Evolutionary conservation across 176 grass and related monocot species (phyloP), one percentile per base, ranked within the genome.

Genomic region (Carex parvula): DNA sequence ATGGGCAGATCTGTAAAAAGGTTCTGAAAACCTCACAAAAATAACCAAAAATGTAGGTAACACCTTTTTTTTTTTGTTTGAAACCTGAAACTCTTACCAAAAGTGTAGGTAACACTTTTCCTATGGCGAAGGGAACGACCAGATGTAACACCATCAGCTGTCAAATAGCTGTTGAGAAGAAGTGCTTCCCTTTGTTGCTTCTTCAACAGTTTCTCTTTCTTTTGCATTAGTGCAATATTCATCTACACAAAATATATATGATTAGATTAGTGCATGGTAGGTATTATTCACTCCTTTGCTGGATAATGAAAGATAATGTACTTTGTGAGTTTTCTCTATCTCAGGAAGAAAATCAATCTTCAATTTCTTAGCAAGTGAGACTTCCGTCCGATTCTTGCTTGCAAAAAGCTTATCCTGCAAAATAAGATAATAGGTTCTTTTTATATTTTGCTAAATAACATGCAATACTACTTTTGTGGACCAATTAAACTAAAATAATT

Each of bases 141-240:
- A 78, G 92, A 90, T 16, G 95, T 91, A 88, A 91, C 88, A 33
- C 95, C 88, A 86, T 95, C 85, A 48, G 90, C 86, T 59, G 87
- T 87, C 79, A 95, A 92, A 76, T 84, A 93, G 57, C 91, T 94
- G 54, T 93, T 89, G 4, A 98, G 91, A 79, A 95, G 92, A 53
- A 98, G 86, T 57, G 95, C 92, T 91, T 98, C 91, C 84, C 95
- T 95, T 87, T 95, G 95, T 85, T 95, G 92, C 85, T 98, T 98
- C 82, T 93, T 98, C 30, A 95, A 82, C 79, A 93, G 79, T 83
- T 81, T 98, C 84, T 95, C 92, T 80, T 95, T 98, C 88, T 84
- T 98, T 93, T 98, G 83, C 82, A 91, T 88, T 56, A 86, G 52
- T 66, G 62, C 81, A 83, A 83, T 48, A 69, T 83, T 83, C 81